These are phyloP conservation scores for Coemansia sp. DNA, from an alignment of 192 early-diverging fungal species.

Conservation along the genomic window DNA sequence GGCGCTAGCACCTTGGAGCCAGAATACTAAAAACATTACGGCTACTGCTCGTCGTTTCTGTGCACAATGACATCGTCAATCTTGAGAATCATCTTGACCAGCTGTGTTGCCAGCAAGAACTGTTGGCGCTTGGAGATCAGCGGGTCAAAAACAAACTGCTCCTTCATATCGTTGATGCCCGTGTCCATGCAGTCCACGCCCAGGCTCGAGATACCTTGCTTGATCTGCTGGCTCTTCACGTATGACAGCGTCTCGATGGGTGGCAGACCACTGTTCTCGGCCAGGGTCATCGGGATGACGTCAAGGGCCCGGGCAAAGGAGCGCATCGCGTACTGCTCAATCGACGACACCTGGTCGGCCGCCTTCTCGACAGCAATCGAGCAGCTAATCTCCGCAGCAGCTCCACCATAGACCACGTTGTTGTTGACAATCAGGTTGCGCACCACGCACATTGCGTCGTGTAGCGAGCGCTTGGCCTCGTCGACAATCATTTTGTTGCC, in stretches of 20 bases:
- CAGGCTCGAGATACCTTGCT: conserved; percentile 79
- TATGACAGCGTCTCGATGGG: conserved; percentile 96
- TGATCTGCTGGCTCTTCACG: conserved; percentile 91
- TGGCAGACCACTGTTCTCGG: conserved; percentile 95
- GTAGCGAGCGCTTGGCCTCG: conserved; percentile 95
- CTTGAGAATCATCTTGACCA: conserved; percentile 99
- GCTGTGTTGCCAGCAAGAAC: conserved; percentile 94
- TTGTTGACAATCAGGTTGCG: conserved; percentile 96
- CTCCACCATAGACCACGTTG: conserved; percentile 99
- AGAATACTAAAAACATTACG: not conserved
- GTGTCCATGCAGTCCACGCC: conserved; percentile 96
- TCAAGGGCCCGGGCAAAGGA: conserved; percentile 97
- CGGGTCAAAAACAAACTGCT: conserved; percentile 98
- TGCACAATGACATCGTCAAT: conserved; percentile 84
- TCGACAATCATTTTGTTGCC: conserved; percentile 99
- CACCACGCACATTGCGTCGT: conserved; percentile 99
- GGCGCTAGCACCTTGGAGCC: not conserved
- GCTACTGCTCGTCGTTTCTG: conserved; percentile 33
- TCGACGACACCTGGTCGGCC: conserved; percentile 83
- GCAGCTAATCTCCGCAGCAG: conserved; percentile 95
- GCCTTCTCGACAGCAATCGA: conserved; percentile 90
- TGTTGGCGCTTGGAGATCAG: conserved; percentile 99
- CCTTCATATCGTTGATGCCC: conserved; percentile 95
- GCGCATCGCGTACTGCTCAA: conserved; percentile 99
- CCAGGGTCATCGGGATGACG: conserved; percentile 86